Conservation (phyloP, 73 alveolate species). For the Tetrahymena elliotti region DNA sequence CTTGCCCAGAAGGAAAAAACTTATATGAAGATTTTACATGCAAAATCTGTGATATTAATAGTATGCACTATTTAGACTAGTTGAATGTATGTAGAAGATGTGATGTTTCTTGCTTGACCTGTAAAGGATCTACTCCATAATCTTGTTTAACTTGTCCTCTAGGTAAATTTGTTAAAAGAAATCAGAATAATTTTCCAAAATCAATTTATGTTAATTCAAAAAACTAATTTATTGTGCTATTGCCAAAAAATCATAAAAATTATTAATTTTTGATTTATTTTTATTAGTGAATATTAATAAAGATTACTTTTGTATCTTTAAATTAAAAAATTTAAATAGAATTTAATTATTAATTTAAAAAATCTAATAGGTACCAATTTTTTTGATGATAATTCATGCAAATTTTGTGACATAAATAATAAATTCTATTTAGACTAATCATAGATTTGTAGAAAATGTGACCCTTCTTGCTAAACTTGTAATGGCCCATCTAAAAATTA, state of each 20-base stretch:
- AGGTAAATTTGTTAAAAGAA: neutral
- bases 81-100: neutral
- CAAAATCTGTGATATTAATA: neutral
- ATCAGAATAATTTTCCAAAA: too few relatives aligned
- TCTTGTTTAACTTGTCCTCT: neutral
- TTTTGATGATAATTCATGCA: neutral
- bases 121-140: neutral
- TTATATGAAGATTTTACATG: neutral
- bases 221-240: too few relatives aligned
- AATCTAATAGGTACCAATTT: neutral
- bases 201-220: too few relatives aligned
- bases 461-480: neutral
- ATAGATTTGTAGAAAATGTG: neutral
- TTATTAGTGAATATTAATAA: too few relatives aligned
- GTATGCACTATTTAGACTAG: neutral
- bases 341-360: too few relatives aligned
- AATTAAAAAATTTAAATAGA: too few relatives aligned
- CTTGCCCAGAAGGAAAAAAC: neutral
- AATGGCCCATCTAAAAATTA: neutral
- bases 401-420: neutral
- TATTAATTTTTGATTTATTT: too few relatives aligned
- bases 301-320: too few relatives aligned
- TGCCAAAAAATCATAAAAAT: too few relatives aligned
- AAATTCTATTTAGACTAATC: neutral
- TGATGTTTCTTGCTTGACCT: neutral